Percentiles rank a stretch among this genome's conserved stretches.
These are phyloP conservation scores for Stemphylium lycopersici DNA, from an alignment of 2,329 filamentous ascomycete species.

Conservation along the genomic window DNA sequence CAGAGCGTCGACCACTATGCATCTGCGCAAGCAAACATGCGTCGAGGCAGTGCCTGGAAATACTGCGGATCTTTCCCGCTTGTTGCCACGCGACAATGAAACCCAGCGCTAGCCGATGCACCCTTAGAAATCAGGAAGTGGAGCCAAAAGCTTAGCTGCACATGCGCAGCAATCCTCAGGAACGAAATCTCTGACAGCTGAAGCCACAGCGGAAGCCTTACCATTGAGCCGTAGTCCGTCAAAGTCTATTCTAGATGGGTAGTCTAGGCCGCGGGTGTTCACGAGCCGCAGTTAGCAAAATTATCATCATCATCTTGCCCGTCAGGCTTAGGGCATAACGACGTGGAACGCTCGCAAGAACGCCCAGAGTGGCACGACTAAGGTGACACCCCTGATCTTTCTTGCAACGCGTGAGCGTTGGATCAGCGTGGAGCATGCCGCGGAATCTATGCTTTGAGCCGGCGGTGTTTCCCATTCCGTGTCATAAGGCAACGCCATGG, in stretches of 20 bases:
- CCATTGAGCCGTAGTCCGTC: not conserved
- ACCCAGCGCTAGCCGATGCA: not conserved
- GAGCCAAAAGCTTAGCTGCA: not conserved
- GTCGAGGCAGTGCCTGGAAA: slow-evolving; percentile 3
- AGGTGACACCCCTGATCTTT: not conserved
- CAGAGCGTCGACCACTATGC: slow-evolving; percentile 4
- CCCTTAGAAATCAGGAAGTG: not conserved
- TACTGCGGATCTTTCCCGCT: slow-evolving; percentile 14
- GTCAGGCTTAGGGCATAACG: not conserved
- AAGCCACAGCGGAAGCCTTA: not conserved
- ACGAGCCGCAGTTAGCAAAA: not conserved
- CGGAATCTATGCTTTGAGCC: slow-evolving; percentile 1
- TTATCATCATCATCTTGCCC: not conserved
- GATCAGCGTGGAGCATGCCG: slow-evolving; percentile 7
- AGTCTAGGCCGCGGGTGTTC: not conserved
- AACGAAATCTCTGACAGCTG: slow-evolving; percentile 6
- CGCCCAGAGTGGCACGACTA: not conserved
- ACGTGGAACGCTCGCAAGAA: not conserved
- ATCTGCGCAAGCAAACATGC: not conserved
- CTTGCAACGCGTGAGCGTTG: not conserved
- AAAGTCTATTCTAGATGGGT: not conserved
- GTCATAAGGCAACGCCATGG: slow-evolving; percentile 2
- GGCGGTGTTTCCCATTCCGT: slow-evolving; percentile 9
- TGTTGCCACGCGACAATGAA: slow-evolving; percentile 12
- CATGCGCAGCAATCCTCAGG: not conserved